Evolutionary conservation across 1,284 basidiomycete species (phyloP), one percentile per base, ranked within the genome.

Genomic region (Ganoderma multipileum): DNA sequence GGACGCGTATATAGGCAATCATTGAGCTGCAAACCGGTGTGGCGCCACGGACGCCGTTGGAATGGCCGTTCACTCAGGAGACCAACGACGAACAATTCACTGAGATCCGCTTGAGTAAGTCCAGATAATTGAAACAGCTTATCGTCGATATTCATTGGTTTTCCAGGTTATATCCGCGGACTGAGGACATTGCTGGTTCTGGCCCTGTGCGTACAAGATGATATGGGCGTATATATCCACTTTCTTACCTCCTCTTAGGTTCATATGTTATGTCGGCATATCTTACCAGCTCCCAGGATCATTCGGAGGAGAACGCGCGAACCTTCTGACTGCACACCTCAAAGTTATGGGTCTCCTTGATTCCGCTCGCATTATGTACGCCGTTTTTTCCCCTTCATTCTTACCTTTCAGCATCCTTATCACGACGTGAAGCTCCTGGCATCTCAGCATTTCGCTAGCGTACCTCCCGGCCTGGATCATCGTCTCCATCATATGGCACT

Each of bases 271-370:
- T 76, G 79, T 92, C 30, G 91, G 91, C 12, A 89, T 93, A 52
- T 83, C 87, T 0, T 93, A 93, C 75, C 91, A 93, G 67, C 85
- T 93, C 2, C 89, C 91, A 7, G 92, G 91, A 4, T 84, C 88
- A 12, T 86, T 91, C 67, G 83, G 88, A 23, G 83, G 82, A 0
- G 92, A 93, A 74, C 83, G 91, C 54, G 88, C 90, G 0, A 84
- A 81, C 63, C 77, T 85, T 9, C 76, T 93, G 47, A 91, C 91
- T 0, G 81, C 86, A 9, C 90, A 92, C 73, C 86, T 93, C 81
- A 90, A 90, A 75, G 90, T 86, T 5, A 93, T 93, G 91, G 92
- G 92, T 7, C 83, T 93, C 39, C 78, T 86, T 3, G 89, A 92
- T 72, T 86, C 86, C 0, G 90, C 91, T 18, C 84, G 90, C 28